Base-by-base conservation (phyloP, 257 asterid species). In the Solanum sejunctum region DNA sequence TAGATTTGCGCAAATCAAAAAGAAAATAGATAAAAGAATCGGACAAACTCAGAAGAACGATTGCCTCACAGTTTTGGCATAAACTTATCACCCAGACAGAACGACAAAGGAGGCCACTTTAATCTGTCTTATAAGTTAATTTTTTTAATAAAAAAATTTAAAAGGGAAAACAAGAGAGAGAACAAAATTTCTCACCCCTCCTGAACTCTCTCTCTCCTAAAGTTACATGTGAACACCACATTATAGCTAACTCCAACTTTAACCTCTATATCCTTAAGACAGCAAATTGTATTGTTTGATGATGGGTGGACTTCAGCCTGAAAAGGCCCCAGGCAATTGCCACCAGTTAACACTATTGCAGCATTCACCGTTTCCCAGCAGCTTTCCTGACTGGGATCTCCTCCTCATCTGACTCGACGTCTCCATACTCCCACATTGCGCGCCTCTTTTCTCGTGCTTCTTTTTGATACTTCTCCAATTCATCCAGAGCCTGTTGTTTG, bases 381-480 rank as follows among this genome's bases (percentile, higher is more conserved):
- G 95, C 90, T 89, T 90, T 94, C 91, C 95, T 89, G 1, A 81
- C 87, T 0, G 97, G 90, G 60, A 96, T 94, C 23, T 97, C 99
- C 87, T 97, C 99, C 2, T 97, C 99, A 26, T 97, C 99, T 0
- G 99, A 97, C 84, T 94, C 93, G 45, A 97, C 90, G 87, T 97
- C 98, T 12, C 99, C 99, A 4, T 95, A 97, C 89, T 97, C 99
- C 99, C 99, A 97, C 99, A 97, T 97, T 15, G 95, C 95, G 2
- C 86, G 91, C n/a, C 98, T 91, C 90, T 89, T 88, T 51, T 84
- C 86, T 2, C 93, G 92, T 26, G 99, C 99, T 88, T 93, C 98
- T 1, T 86, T 85, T 90, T 96, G 95, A 90, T 83, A 89, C 73
- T 90, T 93, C 32, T 95, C 98, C 91, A 96, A 72, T 66, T 92